phyloP scores from a whole-genome alignment of 805 yeast genomes.

The Suhomyces pyralidae region DNA sequence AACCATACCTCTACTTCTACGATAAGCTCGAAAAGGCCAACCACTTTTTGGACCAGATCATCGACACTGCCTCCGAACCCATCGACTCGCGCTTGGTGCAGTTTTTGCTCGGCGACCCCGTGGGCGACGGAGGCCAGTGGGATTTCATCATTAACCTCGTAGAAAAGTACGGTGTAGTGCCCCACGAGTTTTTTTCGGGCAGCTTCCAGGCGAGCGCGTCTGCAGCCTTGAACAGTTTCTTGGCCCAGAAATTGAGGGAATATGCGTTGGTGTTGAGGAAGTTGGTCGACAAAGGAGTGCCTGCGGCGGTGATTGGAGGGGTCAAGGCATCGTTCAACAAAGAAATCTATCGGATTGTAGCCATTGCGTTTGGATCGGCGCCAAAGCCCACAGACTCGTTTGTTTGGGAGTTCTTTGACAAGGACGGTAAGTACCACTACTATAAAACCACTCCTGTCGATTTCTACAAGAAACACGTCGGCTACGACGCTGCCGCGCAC shows the following conservation, averaged over 20 bases:
- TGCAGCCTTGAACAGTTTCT: slow-evolving; percentile 51
- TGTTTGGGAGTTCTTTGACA: slow-evolving; percentile 73
- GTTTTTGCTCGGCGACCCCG: slow-evolving; percentile 62
- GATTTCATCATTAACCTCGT: slow-evolving; percentile 76
- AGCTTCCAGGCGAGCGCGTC: slow-evolving; percentile 56
- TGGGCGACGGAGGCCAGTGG: slow-evolving; percentile 85
- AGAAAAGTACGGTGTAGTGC: slow-evolving; percentile 79
- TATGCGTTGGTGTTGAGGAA: slow-evolving; percentile 69
- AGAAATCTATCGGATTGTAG: slow-evolving; percentile 62
- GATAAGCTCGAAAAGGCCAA: slow-evolving; percentile 86
- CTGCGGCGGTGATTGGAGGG: slow-evolving; percentile 33
- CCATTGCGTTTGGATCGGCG: slow-evolving; percentile 73
- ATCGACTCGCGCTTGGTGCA: slow-evolving; percentile 71
- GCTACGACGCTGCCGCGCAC: slow-evolving; percentile 47
- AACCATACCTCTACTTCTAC: slow-evolving; percentile 75
- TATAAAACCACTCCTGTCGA: slow-evolving; percentile 62
- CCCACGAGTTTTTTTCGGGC: slow-evolving; percentile 72
- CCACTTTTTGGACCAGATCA: slow-evolving; percentile 71
- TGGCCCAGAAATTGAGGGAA: slow-evolving; percentile 72
- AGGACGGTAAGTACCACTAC: slow-evolving; percentile 56
- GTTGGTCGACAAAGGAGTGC: slow-evolving; percentile 40
- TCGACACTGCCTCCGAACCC: slow-evolving; percentile 63
- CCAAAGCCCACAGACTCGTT: slow-evolving; percentile 68
- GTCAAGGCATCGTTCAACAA: slow-evolving; percentile 46
- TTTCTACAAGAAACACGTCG: slow-evolving; percentile 56